Conservation (phyloP, 352 stramenopile species). For the Globisporangium parvum region DNA sequence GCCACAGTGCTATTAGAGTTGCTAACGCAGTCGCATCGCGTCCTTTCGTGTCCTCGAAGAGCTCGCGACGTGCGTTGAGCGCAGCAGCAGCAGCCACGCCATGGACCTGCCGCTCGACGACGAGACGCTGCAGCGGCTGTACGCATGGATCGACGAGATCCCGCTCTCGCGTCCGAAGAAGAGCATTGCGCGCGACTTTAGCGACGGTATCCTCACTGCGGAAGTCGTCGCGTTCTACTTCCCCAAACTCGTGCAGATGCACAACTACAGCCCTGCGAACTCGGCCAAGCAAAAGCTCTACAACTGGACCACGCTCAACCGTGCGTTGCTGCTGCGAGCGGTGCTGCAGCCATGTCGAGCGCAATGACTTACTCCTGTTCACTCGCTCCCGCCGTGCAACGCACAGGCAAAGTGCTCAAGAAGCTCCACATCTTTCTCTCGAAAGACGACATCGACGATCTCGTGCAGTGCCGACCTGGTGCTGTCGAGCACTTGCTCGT, state of each 20-base stretch:
- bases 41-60: conserved; percentile 19
- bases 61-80: background rate
- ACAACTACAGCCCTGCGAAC: conserved; percentile 95
- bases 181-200: conserved; percentile 95
- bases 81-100: background rate
- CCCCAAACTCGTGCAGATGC: conserved; percentile 93
- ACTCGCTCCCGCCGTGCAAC: conserved; percentile 12
- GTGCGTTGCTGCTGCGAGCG: conserved; percentile 22
- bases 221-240: conserved; percentile 95
- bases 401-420: conserved; percentile 76
- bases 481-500: conserved; percentile 90
- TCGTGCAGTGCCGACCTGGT: conserved; percentile 84
- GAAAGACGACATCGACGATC: conserved; percentile 88
- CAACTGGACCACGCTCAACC: conserved; percentile 95
- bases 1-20: too few species aligned
- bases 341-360: background rate
- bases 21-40: conserved; percentile 19
- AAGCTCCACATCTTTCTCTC: conserved; percentile 78
- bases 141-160: conserved; percentile 95
- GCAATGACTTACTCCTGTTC: conserved; percentile 8
- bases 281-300: conserved; percentile 93
- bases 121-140: conserved; percentile 90
- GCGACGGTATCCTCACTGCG: conserved; percentile 87
- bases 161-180: conserved; percentile 92
- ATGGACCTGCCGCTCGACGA: conserved; percentile 78